Percentiles rank a stretch among this genome's conserved stretches.
phyloP scores from a whole-genome alignment of 176 grass and related monocot species.

The Microstegium vimineum region DNA sequence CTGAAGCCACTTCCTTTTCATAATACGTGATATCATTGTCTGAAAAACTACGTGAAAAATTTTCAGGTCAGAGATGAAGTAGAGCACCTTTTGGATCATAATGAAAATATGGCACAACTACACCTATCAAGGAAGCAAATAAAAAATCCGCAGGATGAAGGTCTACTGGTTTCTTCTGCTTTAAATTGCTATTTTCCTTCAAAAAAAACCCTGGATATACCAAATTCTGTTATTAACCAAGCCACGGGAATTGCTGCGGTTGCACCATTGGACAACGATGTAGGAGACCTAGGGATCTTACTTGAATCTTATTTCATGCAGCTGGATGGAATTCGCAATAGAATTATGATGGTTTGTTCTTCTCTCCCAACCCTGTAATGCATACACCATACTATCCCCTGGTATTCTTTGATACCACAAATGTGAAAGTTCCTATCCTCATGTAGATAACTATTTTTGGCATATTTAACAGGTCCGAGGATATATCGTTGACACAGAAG shows the following conservation, averaged over 20 bases:
- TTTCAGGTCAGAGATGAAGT: constrained; percentile 69
- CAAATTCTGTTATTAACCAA: constrained; percentile 32
- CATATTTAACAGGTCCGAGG: constrained; percentile 40
- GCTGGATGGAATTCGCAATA: constrained; percentile 64
- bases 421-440: background rate
- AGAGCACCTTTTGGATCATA: constrained; percentile 70
- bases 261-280: constrained; percentile 26
- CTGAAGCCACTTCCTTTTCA: background rate
- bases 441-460: background rate
- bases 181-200: constrained; percentile 39
- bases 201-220: constrained; percentile 25
- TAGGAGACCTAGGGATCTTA: constrained; percentile 61
- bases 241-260: constrained; percentile 28
- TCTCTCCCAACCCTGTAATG: background rate
- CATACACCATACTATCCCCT: background rate
- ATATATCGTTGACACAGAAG: constrained; percentile 78
- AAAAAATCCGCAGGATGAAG: constrained; percentile 52
- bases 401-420: background rate
- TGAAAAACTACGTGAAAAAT: background rate
- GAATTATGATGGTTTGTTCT: constrained; percentile 52
- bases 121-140: constrained; percentile 63
- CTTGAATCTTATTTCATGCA: constrained; percentile 83
- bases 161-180: constrained; percentile 10
- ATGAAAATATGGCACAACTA: constrained; percentile 54
- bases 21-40: background rate